phyloP scores from a whole-genome alignment of 257 asterid genomes.

The Nicotiana tabacum region DNA sequence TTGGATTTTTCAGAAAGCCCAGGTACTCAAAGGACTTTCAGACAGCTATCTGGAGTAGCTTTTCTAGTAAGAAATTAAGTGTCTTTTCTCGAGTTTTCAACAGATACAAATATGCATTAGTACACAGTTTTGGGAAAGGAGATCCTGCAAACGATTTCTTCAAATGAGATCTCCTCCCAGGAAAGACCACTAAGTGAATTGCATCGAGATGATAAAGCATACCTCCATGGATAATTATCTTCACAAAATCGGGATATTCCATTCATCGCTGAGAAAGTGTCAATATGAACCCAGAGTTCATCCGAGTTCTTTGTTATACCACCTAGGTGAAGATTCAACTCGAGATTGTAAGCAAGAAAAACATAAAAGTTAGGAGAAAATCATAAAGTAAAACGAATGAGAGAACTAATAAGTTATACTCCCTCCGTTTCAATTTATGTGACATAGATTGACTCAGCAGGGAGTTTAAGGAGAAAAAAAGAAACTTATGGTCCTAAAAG shows the following conservation, averaged over 20 bases:
- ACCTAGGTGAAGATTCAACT: conserved; percentile 37
- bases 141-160: background rate
- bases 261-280: conserved; percentile 86
- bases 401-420: background rate
- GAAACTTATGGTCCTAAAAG: no score
- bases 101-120: background rate
- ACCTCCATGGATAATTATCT: conserved; percentile 75
- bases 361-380: background rate
- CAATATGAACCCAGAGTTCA: conserved; percentile 78
- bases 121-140: background rate
- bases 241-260: conserved; percentile 96
- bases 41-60: background rate
- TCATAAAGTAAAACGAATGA: background rate
- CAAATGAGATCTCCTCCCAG: background rate
- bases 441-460: no score
- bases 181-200: background rate
- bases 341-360: background rate
- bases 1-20: background rate
- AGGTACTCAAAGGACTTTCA: background rate
- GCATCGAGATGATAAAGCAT: conserved; percentile 11
- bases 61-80: background rate
- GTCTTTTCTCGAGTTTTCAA: background rate
- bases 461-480: no score
- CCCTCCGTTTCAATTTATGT: no score
- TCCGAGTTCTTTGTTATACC: conserved; percentile 35